Conservation (phyloP, 257 asterid species). For the Catharanthus roseus region DNA sequence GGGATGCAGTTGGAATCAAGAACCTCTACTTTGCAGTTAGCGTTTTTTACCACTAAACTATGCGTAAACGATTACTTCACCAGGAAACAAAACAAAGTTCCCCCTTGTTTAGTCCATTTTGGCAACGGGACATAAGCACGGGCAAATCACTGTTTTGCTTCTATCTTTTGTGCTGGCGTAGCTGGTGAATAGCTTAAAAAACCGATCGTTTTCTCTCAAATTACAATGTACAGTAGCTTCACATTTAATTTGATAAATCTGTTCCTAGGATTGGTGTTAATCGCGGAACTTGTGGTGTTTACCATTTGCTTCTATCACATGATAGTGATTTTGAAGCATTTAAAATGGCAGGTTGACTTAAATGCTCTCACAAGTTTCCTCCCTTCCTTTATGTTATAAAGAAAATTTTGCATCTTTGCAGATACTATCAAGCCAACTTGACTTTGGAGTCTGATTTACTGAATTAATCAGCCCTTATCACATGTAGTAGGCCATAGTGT, state of each 20-base stretch:
- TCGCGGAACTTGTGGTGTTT: background rate
- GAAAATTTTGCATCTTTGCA: background rate
- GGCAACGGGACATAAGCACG: background rate
- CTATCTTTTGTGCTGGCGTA: background rate
- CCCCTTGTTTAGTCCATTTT: background rate
- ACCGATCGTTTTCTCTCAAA: background rate
- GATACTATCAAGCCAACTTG: background rate
- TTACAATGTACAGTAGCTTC: background rate
- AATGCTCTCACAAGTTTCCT: slow-evolving; percentile 17
- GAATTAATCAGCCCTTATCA: background rate
- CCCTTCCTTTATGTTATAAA: background rate
- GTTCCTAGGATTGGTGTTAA: background rate
- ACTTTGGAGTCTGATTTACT: too few relatives aligned
- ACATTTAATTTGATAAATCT: slow-evolving; percentile 1
- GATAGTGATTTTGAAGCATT: slow-evolving; percentile 7
- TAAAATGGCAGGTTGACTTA: background rate
- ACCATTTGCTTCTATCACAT: background rate
- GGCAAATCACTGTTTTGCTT: background rate
- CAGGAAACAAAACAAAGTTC: background rate
- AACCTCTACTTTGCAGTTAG: too few relatives aligned
- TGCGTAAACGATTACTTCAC: background rate
- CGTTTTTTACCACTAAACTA: too few relatives aligned
- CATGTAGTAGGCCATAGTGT: background rate
- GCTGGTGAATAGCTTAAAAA: background rate
- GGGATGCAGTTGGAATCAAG: too few relatives aligned